Evolutionary conservation across 371 early-diverging fungal species (phyloP).

Genomic region (Phascolomyces articulosus): DNA sequence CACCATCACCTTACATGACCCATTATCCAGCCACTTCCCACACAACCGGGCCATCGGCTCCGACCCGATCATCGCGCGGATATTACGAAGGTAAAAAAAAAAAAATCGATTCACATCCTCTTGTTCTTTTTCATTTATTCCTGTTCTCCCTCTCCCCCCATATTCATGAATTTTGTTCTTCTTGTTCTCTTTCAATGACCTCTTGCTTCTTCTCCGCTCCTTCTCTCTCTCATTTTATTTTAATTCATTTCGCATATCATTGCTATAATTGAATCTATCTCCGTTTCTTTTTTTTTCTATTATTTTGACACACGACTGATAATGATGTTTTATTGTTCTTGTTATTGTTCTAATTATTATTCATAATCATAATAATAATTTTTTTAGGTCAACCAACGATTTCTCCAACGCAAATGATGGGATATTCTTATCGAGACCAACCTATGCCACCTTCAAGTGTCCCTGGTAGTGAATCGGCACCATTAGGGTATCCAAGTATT

Average conservation of each 20-base stretch:
- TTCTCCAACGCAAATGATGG: conserved; percentile 26
- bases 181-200: background rate
- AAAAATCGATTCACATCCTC: background rate
- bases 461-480: conserved; percentile 1
- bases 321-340: background rate
- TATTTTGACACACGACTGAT: too few species aligned
- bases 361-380: background rate
- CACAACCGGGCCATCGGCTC: conserved; percentile 4
- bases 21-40: conserved; percentile 16
- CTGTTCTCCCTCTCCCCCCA: background rate
- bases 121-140: conserved; percentile 10
- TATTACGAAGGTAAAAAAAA: conserved; percentile 17
- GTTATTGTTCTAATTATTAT: background rate
- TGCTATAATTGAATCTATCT: conserved; percentile 13
- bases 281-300: background rate
- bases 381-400: conserved; percentile 10
- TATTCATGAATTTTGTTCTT: too few species aligned
- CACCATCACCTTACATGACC: conserved; percentile 15
- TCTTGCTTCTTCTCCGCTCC: too few species aligned
- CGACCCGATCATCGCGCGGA: conserved; percentile 13
- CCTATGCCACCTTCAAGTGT: background rate
- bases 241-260: conserved; percentile 16
- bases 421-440: conserved; percentile 13
- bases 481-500: conserved; percentile 5
- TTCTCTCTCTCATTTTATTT: too few species aligned